Evolutionary conservation across 2,329 filamentous ascomycete genomes (phyloP).

Genomic region (Xylaria multiplex): DNA sequence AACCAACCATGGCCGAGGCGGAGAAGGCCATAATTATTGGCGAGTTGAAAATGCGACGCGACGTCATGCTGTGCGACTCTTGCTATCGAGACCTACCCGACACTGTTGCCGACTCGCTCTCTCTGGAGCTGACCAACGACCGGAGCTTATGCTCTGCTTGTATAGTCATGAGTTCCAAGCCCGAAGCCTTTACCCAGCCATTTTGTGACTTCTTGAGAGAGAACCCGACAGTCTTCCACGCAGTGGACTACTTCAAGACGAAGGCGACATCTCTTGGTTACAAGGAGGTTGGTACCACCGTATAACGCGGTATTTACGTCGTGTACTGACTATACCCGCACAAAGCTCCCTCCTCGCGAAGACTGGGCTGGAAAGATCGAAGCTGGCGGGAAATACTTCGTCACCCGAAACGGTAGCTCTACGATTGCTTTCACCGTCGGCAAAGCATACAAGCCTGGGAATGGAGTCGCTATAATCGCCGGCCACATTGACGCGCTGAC

Average conservation of each 20-base stretch:
- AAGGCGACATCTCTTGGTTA: slow-evolving; percentile 80
- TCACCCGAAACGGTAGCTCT: slow-evolving; percentile 84
- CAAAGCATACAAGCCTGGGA: slow-evolving; percentile 80
- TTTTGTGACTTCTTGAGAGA: slow-evolving; percentile 88
- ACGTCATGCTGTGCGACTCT: slow-evolving; percentile 42
- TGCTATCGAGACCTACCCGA: slow-evolving; percentile 45
- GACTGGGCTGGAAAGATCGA: slow-evolving; percentile 78
- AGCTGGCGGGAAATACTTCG: slow-evolving; percentile 87
- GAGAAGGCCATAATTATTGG: slow-evolving; percentile 46
- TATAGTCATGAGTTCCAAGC: slow-evolving; percentile 49
- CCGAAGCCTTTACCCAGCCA: slow-evolving; percentile 79
- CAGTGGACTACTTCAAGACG: slow-evolving; percentile 79
- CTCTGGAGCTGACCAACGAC: slow-evolving; percentile 36
- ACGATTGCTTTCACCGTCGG: slow-evolving; percentile 88
- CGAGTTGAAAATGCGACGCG: slow-evolving; percentile 35
- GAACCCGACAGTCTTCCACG: slow-evolving; percentile 94
- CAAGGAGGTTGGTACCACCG: slow-evolving; percentile 64
- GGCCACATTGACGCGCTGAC: slow-evolving; percentile 95
- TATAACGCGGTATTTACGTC: background rate
- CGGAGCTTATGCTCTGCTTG: slow-evolving; percentile 41
- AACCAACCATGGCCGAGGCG: slow-evolving; percentile 39
- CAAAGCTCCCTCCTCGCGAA: slow-evolving; percentile 78
- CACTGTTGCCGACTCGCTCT: slow-evolving; percentile 45
- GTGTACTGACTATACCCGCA: slow-evolving; percentile 22
- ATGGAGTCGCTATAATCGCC: slow-evolving; percentile 87